Percentiles rank a stretch among this genome's conserved stretches.
These are phyloP conservation scores for Helianthus annuus DNA, from an alignment of 129 eudicot genomes.

Conservation along the genomic window HanXRQr2.0-SUNRISE NC_035447.2:64002653-64003152, in stretches of 20 bases:
- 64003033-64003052: conserved; percentile 58
- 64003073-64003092: not conserved
- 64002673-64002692: conserved; percentile 91
- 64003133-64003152: too few relatives aligned
- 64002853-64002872: conserved; percentile 75
- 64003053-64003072: conserved; percentile 63
- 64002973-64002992: conserved; percentile 65
- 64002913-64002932: conserved; percentile 64
- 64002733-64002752: conserved; percentile 49
- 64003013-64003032: conserved; percentile 94
- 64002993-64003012: conserved; percentile 95
- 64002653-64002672: conserved; percentile 78
- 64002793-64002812: not conserved
- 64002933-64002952: conserved; percentile 86
- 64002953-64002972: conserved; percentile 64
- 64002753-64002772: not conserved
- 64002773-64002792: too few relatives aligned
- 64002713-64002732: conserved; percentile 88
- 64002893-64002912: conserved; percentile 67
- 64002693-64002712: conserved; percentile 77
- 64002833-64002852: conserved; percentile 73
- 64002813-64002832: conserved; percentile 71
- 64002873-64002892: conserved; percentile 81
- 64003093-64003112: not conserved
- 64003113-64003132: not conserved